Percentiles rank a stretch among this genome's conserved stretches.
Evolutionary conservation across 805 yeast species (phyloP).

Genomic region (Kregervanrija pseudodelftensis): DNA sequence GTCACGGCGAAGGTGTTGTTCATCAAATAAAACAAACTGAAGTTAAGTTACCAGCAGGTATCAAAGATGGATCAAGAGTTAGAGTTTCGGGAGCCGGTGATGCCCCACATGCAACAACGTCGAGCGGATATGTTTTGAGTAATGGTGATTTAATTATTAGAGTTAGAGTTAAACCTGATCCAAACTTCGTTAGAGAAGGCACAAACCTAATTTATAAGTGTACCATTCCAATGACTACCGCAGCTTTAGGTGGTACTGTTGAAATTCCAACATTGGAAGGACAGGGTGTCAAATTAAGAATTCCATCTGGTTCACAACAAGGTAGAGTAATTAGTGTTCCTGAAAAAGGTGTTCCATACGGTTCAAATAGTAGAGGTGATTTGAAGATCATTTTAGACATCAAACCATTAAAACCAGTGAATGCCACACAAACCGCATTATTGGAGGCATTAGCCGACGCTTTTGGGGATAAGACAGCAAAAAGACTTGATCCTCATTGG

Average conservation of each 20-base stretch:
- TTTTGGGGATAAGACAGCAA: constrained; percentile 72
- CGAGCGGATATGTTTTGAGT: constrained; percentile 55
- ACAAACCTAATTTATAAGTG: constrained; percentile 59
- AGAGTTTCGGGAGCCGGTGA: constrained; percentile 88
- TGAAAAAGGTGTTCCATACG: constrained; percentile 78
- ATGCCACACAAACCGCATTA: constrained; percentile 79
- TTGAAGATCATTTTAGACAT: constrained; percentile 70
- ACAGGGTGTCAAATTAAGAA: constrained; percentile 62
- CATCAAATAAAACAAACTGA: constrained; percentile 62
- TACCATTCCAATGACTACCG: constrained; percentile 87
- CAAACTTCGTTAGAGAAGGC: constrained; percentile 58
- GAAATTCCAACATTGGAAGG: constrained; percentile 86
- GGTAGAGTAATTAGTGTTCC: constrained; percentile 72
- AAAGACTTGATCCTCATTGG: constrained; percentile 50
- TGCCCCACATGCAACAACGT: constrained; percentile 71
- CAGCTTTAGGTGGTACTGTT: constrained; percentile 89
- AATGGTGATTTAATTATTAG: constrained; percentile 89
- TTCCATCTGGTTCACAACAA: constrained; percentile 77
- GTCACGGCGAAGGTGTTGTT: constrained; percentile 87
- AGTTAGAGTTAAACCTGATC: constrained; percentile 70
- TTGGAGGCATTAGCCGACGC: constrained; percentile 94
- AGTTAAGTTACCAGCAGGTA: constrained; percentile 83
- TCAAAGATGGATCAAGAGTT: constrained; percentile 78
- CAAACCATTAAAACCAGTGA: constrained; percentile 63
- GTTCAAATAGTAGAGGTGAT: constrained; percentile 59